Base-by-base conservation (phyloP, 805 yeast species). In the Yarrowia hollandica region DNA sequence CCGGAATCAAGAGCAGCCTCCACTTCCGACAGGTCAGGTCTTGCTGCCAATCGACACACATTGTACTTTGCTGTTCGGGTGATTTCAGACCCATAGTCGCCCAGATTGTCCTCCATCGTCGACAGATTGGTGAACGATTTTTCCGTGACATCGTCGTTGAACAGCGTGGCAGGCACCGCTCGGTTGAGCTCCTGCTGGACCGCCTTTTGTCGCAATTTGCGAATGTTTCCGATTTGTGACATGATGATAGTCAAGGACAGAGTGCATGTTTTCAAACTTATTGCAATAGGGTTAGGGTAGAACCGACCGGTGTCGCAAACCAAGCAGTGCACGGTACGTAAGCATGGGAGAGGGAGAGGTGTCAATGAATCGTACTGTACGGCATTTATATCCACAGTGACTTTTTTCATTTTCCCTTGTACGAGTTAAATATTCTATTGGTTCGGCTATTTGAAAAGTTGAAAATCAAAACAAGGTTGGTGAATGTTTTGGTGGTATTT, bases 1-100 rank as follows among this genome's bases (percentile, higher is more conserved):
- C 37, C 52, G 2, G 52, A 44, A 3, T 30, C 52, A 3, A 19
- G 18, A 5, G 34, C 73, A n/a, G 6, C 50, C 31, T 15, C 25
- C 12, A 26, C 70, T 11, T 57, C 66, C 44, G 75, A 71, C 21
- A 77, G 64, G 8, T 72, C 67, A 0, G 92, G 92, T 2, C 75
- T 66, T 0, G 85, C 83, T 4, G 84, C 82, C 14, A 84, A 74
- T 64, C 76, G 77, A 2, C 80, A 74, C 14, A 85, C 84, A 59
- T 81, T 77, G 67, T 83, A 86, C 60, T 81, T 76, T 48, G 79
- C 76, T 64, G 79, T 84, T 63, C 80, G 77, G 6, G 88, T 82
- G 63, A 84, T 73, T 66, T 84, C 89, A 10, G 70, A 64, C 7
- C 72, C 68, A 5, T 69, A 68, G 15, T 64, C 65, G 14, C 58